Evolutionary conservation across 2,329 filamentous ascomycete species (phyloP).

Genomic region (Colletotrichum scovillei): DNA sequence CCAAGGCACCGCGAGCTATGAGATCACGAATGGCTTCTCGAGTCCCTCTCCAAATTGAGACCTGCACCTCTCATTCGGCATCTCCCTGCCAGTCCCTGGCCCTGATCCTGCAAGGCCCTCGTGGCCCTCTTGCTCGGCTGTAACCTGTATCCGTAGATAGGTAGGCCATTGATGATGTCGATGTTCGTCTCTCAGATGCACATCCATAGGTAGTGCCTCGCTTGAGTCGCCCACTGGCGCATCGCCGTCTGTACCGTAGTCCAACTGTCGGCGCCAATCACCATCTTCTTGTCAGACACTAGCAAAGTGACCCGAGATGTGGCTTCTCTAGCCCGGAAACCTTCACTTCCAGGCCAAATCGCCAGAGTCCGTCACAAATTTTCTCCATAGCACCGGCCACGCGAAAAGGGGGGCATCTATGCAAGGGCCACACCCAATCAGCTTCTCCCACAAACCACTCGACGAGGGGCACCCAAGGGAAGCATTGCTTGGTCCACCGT

Average conservation of each 20-base stretch:
- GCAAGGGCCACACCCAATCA: slow-evolving; percentile 31
- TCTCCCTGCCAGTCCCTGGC: not conserved
- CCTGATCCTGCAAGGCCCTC: not conserved
- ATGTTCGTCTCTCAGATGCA: not conserved
- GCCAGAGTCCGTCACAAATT: slow-evolving; percentile 11
- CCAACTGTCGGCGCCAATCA: not conserved
- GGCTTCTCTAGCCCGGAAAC: not conserved
- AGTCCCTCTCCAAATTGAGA: not conserved
- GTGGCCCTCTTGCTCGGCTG: too few species aligned
- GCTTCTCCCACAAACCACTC: not conserved
- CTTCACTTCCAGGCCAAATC: not conserved
- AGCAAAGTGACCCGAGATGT: not conserved
- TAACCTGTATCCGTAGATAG: too few species aligned
- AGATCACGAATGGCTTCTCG: not conserved
- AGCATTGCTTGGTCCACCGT: slow-evolving; percentile 3
- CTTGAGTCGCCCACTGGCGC: not conserved
- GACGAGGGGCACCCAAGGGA: slow-evolving; percentile 6
- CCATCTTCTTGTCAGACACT: not conserved
- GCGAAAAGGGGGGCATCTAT: slow-evolving; percentile 22
- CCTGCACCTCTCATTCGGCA: not conserved
- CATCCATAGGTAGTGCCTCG: not conserved
- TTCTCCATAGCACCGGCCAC: slow-evolving; percentile 12
- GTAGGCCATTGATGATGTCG: not conserved
- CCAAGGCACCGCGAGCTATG: slow-evolving; percentile 1
- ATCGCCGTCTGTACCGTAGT: not conserved